These are phyloP conservation scores for Cadophora malorum DNA, from an alignment of 2,329 filamentous ascomycete species.

Conservation along the genomic window DNA sequence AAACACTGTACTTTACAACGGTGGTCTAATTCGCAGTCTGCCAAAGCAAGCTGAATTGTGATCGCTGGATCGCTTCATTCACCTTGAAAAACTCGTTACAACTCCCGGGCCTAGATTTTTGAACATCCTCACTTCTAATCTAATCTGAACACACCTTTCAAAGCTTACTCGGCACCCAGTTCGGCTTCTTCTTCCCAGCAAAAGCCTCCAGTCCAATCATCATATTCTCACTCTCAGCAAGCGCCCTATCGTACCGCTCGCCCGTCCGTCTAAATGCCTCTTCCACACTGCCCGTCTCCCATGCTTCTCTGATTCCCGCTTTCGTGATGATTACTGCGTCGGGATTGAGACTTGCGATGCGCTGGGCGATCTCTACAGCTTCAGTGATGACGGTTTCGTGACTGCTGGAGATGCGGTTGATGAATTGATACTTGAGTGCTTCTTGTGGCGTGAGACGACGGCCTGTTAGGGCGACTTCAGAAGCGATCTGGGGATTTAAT, in stretches of 20 bases:
- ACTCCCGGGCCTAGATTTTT: too few species aligned
- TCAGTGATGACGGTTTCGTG: constrained; percentile 55
- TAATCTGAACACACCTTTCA: too few species aligned
- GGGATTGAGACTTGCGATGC: constrained; percentile 70
- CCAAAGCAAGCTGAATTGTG: too few species aligned
- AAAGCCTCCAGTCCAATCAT: constrained; percentile 77
- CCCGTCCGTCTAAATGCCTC: constrained; percentile 64
- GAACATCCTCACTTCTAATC: too few species aligned
- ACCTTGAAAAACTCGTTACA: too few species aligned
- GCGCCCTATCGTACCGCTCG: constrained; percentile 57
- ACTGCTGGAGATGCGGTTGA: constrained; percentile 65
- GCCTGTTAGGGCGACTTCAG: constrained; percentile 73
- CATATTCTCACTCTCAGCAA: constrained; percentile 74
- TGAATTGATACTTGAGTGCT: constrained; percentile 68
- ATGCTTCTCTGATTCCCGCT: constrained; percentile 72
- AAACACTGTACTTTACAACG: too few species aligned
- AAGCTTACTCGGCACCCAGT: constrained; percentile 70
- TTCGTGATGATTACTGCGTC: constrained; percentile 77
- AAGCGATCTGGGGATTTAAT: constrained; percentile 54
- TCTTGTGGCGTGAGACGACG: constrained; percentile 64
- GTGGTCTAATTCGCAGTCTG: too few species aligned
- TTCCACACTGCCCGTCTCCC: constrained; percentile 67
- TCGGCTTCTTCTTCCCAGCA: constrained; percentile 73
- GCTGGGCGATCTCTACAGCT: constrained; percentile 65
- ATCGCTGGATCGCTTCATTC: too few species aligned